Evolutionary conservation across 139 green algal genomes (phyloP), one percentile per base, ranked within the genome.

Genomic region (Limnomonas spitsbergensis): DNA sequence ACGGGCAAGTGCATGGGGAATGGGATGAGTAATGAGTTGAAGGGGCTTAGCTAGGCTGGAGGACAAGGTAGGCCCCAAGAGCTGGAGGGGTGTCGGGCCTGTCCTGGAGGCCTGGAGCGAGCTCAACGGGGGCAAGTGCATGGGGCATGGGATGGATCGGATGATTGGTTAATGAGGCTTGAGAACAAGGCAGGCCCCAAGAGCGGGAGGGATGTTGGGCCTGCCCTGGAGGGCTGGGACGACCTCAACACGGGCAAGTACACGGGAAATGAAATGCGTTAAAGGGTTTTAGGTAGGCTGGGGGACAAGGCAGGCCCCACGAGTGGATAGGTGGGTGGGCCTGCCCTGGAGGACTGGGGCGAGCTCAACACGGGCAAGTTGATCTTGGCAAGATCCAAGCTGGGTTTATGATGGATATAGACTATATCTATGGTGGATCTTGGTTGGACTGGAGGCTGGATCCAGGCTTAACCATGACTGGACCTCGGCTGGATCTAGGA

Each of bases 51-150:
- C 86, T 7, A 47, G 77, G 0, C 53, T 74, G n/a, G 82, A 81
- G 75, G 84, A 83, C 71, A 78, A 66, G 52, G 87, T 78, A 1
- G 84, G 53, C 0, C 79, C 87, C 1, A 83, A 87, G 53, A 81
- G 67, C n/a, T 97, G 93, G 93, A 80, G 87, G 1, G 93, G 93
- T 1, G 79, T 90, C 27, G 90, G 77, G 26, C 67, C 78, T 3
- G 79, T 78, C 34, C 36, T 83, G 67, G 91, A 97, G 66, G 94
- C 98, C 83, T 98, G 94, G 94, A 94, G 94, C 0, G 94, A 98
- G 85, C 78, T 90, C 3, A 93, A 96, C 85, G 93, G 88, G 80
- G 88, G 90, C 53, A 92, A 93, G 81, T n/a, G n/a, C n/a, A n/a
- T n/a, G n/a, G n/a, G n/a, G n/a, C n/a, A n/a, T n/a, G n/a, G n/a